These are phyloP conservation scores for Oryza meyeriana DNA, from an alignment of 176 grass and related monocot species.

Conservation along the genomic window DNA sequence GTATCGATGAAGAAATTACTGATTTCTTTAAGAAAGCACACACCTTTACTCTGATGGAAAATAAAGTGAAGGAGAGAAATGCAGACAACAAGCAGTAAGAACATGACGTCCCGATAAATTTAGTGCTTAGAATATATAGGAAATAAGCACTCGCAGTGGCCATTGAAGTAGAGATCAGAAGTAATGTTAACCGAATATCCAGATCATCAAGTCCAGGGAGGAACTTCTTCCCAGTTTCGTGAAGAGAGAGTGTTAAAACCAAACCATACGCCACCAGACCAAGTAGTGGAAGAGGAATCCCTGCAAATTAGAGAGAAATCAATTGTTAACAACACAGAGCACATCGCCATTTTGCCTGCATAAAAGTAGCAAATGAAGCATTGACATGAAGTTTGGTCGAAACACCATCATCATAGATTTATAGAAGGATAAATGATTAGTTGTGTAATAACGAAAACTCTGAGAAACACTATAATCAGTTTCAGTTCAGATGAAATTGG, in stretches of 20 bases:
- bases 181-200: conserved; percentile 64
- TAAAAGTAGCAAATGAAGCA: background rate
- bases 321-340: background rate
- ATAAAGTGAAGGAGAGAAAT: conserved; percentile 75
- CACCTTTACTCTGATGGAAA: conserved; percentile 87
- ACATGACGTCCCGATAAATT: conserved; percentile 81
- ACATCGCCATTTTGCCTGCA: background rate
- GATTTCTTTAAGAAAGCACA: background rate
- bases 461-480: background rate
- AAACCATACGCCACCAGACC: conserved; percentile 69
- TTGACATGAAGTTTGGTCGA: background rate
- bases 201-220: conserved; percentile 51
- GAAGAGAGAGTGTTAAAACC: conserved; percentile 67
- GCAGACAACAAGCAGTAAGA: conserved; percentile 76
- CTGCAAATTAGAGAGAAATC: conserved; percentile 29
- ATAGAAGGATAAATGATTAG: background rate
- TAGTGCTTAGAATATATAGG: conserved; percentile 75
- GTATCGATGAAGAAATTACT: background rate
- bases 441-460: background rate
- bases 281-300: conserved; percentile 72
- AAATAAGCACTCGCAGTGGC: conserved; percentile 92
- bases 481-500: background rate
- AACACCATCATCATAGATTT: background rate
- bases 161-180: conserved; percentile 75
- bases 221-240: conserved; percentile 47